Base-by-base conservation (phyloP, 768 basidiomycete species). In the Chalciporus piperatus region DNA sequence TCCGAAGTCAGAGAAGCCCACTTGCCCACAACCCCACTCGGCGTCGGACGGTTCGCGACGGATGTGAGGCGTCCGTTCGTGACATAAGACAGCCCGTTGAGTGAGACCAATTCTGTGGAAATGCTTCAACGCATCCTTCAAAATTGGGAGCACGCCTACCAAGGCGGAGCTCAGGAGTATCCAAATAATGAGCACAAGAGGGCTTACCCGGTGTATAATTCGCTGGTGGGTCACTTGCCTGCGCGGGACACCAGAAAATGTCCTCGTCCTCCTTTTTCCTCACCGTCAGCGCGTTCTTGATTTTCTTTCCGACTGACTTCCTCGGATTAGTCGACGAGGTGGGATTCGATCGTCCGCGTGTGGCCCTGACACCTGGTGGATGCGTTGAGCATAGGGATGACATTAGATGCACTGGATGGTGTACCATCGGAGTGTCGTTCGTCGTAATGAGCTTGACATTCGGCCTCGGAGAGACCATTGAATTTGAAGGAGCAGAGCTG, bases 191-290 rank as follows among this genome's bases (percentile, higher is more conserved):
- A 10, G 8, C 22, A 17, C 3, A 28, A 52, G 19, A 33, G 9
- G 81, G 80, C 85, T 55, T 20, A 85, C 89, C 84, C 45, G 88
- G 88, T 0, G 80, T 80, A 61, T 76, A 85, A 59, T 85, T 87
- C 4, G 56, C 49, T 8, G 79, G 79, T 10, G 87, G 84, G 3
- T 71, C 49, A 3, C 50, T 61, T 2, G 63, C 51, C 51, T 74
- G 71, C 5, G 79, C 56, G 13, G 80, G 66, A 64, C 83, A 72
- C 90, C 90, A 92, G 64, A 90, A 91, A 3, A 69, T 50, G 54
- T 88, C 86, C 30, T 71, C 70, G 51, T 12, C 30, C 1, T 9
- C 12, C 9, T 6, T 43, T 11, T 35, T 39, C 28, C 45, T 49
- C 19, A 58, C 47, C n/a, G 58, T 62, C n/a, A 49, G 51, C 47